Conservation (phyloP, 192 early-diverging fungal genomes). For the Rhizoclosmatium sp. region DNA sequence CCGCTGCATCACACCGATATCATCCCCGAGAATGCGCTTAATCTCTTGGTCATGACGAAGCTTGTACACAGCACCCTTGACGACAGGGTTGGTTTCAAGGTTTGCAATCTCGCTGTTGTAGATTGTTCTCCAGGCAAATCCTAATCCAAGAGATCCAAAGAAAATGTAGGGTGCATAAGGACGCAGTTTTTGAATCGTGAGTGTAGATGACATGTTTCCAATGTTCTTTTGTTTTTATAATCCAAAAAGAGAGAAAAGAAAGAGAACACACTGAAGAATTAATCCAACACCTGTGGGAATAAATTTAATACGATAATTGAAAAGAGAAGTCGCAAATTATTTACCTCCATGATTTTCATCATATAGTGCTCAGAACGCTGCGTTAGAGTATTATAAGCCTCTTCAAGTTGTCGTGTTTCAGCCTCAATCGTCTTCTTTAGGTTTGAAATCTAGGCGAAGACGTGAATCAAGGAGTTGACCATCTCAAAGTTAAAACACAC, state of each 20-base stretch:
- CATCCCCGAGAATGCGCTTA: conserved; percentile 8
- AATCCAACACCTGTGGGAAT: background rate
- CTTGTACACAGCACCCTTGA: conserved; percentile 28
- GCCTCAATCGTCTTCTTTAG: conserved; percentile 11
- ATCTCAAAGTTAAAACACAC: conserved; percentile 20
- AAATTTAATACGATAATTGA: background rate
- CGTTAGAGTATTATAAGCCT: conserved; percentile 19
- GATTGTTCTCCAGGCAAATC: background rate
- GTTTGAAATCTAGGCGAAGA: conserved; percentile 12
- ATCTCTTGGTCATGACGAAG: conserved; percentile 29
- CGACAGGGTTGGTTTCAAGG: conserved; percentile 17
- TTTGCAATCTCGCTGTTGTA: conserved; percentile 9
- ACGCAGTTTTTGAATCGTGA: conserved; percentile 2
- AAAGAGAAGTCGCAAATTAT: background rate
- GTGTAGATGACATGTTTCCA: background rate
- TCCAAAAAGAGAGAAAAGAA: background rate
- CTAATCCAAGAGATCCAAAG: conserved; percentile 15
- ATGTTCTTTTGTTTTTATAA: background rate
- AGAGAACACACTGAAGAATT: background rate
- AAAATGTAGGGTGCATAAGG: conserved; percentile 29
- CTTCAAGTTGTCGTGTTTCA: conserved; percentile 8
- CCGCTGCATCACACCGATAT: conserved; percentile 19
- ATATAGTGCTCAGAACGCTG: conserved; percentile 3
- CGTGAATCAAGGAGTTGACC: background rate
- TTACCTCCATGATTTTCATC: conserved; percentile 12